Conservation (phyloP, 768 basidiomycete genomes). For the Trametes maxima region DNA sequence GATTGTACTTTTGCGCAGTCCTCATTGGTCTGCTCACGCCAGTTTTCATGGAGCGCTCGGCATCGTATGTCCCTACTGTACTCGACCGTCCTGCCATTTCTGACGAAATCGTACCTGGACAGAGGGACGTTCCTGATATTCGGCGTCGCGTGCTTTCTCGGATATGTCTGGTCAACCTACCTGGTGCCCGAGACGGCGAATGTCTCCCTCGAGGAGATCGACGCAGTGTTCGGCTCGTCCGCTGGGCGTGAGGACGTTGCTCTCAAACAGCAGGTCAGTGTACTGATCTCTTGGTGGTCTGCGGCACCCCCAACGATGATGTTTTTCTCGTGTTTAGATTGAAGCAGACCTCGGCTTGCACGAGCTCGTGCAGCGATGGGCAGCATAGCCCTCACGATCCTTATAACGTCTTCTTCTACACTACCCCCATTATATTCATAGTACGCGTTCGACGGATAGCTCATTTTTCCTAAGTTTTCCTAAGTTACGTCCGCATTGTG, state of each 20-base stretch:
- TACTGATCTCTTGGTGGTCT: not conserved
- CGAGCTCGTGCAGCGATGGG: constrained; percentile 42
- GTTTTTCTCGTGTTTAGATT: constrained; percentile 42
- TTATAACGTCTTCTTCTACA: too few species aligned
- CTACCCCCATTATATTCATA: too few species aligned
- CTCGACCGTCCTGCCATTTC: not conserved
- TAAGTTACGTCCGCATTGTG: too few species aligned
- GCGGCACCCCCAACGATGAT: not conserved
- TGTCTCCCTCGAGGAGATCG: constrained; percentile 75
- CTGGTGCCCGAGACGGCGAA: constrained; percentile 78
- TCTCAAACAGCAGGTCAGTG: constrained; percentile 52
- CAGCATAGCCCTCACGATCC: not conserved
- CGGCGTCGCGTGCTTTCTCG: constrained; percentile 61
- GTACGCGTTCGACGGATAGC: too few species aligned
- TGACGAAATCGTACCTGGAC: not conserved
- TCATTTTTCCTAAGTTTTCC: too few species aligned
- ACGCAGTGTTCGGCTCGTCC: constrained; percentile 63
- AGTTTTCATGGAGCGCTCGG: constrained; percentile 58
- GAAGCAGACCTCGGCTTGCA: constrained; percentile 58
- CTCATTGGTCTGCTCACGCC: constrained; percentile 77
- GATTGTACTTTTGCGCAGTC: constrained; percentile 44
- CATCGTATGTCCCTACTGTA: constrained; percentile 45
- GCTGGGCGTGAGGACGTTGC: constrained; percentile 56
- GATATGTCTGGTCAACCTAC: constrained; percentile 72
- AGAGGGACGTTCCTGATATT: constrained; percentile 75